phyloP scores from a whole-genome alignment of 208 protist species.

The Trypanosoma conorhini region DNA sequence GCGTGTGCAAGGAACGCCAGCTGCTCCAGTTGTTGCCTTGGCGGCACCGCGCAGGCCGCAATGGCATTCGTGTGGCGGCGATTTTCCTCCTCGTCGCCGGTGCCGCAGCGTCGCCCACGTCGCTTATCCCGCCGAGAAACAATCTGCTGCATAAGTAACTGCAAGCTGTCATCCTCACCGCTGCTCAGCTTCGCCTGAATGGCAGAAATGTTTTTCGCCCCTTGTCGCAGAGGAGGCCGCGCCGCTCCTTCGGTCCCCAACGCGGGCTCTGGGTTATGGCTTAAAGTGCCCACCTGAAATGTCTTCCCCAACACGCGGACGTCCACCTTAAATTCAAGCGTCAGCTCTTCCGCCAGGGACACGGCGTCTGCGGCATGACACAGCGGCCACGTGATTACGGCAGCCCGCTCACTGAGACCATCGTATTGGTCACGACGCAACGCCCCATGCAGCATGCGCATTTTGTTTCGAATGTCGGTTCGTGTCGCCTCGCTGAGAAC shows the following conservation, averaged over 20 bases:
- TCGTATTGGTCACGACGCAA: slow-evolving; percentile 61
- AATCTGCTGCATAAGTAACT: slow-evolving; percentile 17
- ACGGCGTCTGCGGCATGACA: slow-evolving; percentile 56
- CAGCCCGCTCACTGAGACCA: slow-evolving; percentile 70
- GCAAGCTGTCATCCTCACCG: slow-evolving; percentile 10
- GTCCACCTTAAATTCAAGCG: slow-evolving; percentile 67
- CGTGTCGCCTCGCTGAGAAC: slow-evolving; percentile 57
- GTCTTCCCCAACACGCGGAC: slow-evolving; percentile 62
- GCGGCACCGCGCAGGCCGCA: background rate
- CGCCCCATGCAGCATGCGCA: slow-evolving; percentile 65
- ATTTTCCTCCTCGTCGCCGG: background rate
- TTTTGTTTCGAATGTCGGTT: slow-evolving; percentile 65
- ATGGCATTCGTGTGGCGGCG: background rate
- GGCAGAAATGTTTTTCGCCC: background rate
- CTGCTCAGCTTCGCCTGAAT: background rate
- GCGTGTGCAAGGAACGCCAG: slow-evolving; percentile 73
- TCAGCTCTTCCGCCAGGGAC: slow-evolving; percentile 49
- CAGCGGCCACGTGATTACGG: slow-evolving; percentile 76
- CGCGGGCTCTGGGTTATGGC: background rate
- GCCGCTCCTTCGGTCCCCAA: background rate
- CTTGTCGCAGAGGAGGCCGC: background rate
- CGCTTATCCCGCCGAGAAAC: slow-evolving; percentile 1
- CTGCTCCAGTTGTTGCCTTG: slow-evolving; percentile 30
- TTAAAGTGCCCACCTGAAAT: slow-evolving; percentile 42
- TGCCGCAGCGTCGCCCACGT: background rate